These are phyloP conservation scores for Backusella morwellensis DNA, from an alignment of 192 early-diverging fungal genomes.

Conservation along the genomic window DNA sequence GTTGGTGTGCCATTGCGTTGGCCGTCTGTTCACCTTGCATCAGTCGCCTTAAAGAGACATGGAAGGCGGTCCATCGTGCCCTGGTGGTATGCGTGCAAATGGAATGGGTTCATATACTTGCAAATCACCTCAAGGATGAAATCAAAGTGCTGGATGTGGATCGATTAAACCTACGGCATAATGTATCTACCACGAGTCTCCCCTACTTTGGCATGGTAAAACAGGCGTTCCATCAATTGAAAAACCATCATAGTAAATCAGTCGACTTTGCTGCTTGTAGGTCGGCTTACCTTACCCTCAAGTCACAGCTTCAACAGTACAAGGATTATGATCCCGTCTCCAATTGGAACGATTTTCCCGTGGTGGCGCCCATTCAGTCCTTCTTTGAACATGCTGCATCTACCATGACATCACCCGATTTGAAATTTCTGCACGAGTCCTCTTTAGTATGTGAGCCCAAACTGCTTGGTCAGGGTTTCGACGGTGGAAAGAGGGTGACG, in stretches of 20 bases:
- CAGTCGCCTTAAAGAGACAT: constrained; percentile 66
- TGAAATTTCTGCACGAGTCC: constrained; percentile 25
- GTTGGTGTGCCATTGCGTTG: constrained; percentile 65
- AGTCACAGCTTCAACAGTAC: neutral
- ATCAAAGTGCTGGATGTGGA: constrained; percentile 2
- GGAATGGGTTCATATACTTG: constrained; percentile 60
- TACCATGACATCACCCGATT: constrained; percentile 18
- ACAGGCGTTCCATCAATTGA: constrained; percentile 43
- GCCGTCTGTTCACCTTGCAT: constrained; percentile 64
- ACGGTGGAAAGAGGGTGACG: neutral
- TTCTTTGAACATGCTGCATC: constrained; percentile 18
- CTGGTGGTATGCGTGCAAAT: constrained; percentile 46
- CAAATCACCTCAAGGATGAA: constrained; percentile 38
- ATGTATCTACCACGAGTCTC: constrained; percentile 25
- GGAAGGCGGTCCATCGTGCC: constrained; percentile 55
- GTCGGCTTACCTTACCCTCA: constrained; percentile 35
- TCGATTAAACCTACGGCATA: neutral
- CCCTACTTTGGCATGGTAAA: constrained; percentile 67
- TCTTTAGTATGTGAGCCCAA: constrained; percentile 30
- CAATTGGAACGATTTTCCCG: neutral
- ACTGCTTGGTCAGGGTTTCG: constrained; percentile 14
- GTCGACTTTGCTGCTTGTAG: constrained; percentile 40
- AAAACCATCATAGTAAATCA: constrained; percentile 23
- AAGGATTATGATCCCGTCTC: neutral
- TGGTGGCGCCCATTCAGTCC: constrained; percentile 24